A percentile compares a stretch with the other conserved stretches of the same genome.
phyloP scores from a whole-genome alignment of 2,329 filamentous ascomycete species.

The Tolypocladium album region DNA sequence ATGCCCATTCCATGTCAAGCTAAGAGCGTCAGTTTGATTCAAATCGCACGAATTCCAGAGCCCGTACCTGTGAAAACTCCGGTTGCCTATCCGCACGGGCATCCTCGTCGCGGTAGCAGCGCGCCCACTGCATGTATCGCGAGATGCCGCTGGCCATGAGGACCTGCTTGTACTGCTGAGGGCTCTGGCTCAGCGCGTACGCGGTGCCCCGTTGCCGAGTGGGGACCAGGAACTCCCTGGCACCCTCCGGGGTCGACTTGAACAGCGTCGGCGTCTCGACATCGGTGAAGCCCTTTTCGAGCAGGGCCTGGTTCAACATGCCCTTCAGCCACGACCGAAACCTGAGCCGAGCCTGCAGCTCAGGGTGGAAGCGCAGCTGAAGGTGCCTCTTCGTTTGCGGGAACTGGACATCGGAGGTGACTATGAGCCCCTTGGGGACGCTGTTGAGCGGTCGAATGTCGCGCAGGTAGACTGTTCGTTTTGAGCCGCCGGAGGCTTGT shows the following conservation, averaged over 20 bases:
- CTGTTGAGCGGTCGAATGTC: conserved; percentile 22
- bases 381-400: conserved; percentile 67
- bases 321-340: conserved; percentile 55
- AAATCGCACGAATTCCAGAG: background rate
- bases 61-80: conserved; percentile 76
- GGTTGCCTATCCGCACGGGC: conserved; percentile 85
- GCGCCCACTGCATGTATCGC: conserved; percentile 85
- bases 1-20: conserved; percentile 91
- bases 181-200: conserved; percentile 90
- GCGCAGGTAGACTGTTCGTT: conserved; percentile 58
- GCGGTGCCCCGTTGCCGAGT: conserved; percentile 65
- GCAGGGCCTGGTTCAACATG: conserved; percentile 42
- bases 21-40: conserved; percentile 20
- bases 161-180: conserved; percentile 97
- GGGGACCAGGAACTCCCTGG: conserved; percentile 87
- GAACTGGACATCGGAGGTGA: conserved; percentile 65
- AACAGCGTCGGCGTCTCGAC: conserved; percentile 91
- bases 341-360: conserved; percentile 55
- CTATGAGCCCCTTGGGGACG: conserved; percentile 54
- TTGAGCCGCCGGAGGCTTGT: conserved; percentile 13
- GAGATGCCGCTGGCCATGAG: conserved; percentile 83
- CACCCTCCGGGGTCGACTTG: conserved; percentile 95
- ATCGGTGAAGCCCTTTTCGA: conserved; percentile 54
- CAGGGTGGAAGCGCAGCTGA: conserved; percentile 66
- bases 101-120: conserved; percentile 93